Base-by-base conservation (phyloP, 1,284 basidiomycete species). In the Marasmius fiardii region DNA sequence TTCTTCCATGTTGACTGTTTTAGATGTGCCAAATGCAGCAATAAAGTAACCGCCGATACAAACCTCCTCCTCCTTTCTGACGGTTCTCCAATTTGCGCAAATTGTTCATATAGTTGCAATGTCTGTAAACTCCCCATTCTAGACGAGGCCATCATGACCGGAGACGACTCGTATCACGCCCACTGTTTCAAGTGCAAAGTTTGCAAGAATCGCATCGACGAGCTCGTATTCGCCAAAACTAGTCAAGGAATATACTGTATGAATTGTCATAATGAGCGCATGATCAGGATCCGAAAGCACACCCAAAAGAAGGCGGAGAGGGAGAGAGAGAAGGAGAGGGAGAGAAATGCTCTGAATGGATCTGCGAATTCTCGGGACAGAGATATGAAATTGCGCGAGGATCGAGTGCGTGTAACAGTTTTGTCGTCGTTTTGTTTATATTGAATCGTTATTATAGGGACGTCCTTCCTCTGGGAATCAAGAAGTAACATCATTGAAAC, bases 221-320 rank as follows among this genome's bases (percentile, higher is more conserved):
- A 99, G 70, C 85, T 99, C 52, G 93, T 98, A 55, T 99, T 98
- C 65, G 97, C 96, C 54, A 99, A 98, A 78, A 99, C 97, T 0
- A 93, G 88, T 60, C 93, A 98, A 66, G 96, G 97, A 50, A 98
- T 99, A 61, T 99, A 99, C 72, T 99, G 96, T 71, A 98, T 98
- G 95, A 86, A 86, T 53, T 99, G 96, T 67, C 97, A 99, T 70
- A 97, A 95, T 72, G 92, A 98, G 59, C 89, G 97, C 55, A 96
- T 98, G 67, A 93, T 93, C 28, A 84, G 92, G 61, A 94, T 93
- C 63, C 76, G 93, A 61, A 85, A 91, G 60, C 93, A 98, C 69
- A 90, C 92, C 1, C 93, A 98, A 73, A 83, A 80, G 64, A 84
- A 86, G 63, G 74, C 79, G 1, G 82, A 85, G 64, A 71, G 76